Conservation (phyloP, 1,139 yeast species). For the Yamadazyma dushanensis region DNA sequence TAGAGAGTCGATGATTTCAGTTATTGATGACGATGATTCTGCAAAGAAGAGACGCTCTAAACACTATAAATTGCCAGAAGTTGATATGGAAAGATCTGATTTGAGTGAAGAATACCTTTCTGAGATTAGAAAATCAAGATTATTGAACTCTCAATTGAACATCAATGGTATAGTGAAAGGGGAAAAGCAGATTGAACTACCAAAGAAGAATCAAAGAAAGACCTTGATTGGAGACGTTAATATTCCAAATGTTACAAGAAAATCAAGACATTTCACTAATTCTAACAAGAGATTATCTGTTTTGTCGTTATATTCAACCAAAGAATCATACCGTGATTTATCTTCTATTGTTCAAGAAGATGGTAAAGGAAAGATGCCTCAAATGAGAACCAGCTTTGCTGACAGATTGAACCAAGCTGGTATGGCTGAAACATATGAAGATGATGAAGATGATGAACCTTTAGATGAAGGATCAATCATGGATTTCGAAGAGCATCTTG, state of each 20-base stretch:
- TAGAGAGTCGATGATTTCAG: slow-evolving; percentile 43
- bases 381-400: slow-evolving; percentile 45
- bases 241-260: slow-evolving; percentile 70
- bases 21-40: slow-evolving; percentile 21
- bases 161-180: slow-evolving; percentile 30
- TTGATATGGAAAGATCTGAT: slow-evolving; percentile 36
- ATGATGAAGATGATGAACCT: slow-evolving; percentile 31
- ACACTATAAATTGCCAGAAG: slow-evolving; percentile 39
- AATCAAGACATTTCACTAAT: slow-evolving; percentile 60
- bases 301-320: slow-evolving; percentile 67
- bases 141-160: slow-evolving; percentile 45
- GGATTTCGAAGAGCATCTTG: slow-evolving; percentile 46
- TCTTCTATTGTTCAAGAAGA: slow-evolving; percentile 49
- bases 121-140: slow-evolving; percentile 45
- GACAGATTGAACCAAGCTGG: slow-evolving; percentile 45
- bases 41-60: slow-evolving; percentile 14
- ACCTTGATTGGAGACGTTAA: slow-evolving; percentile 58
- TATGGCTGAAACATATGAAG: slow-evolving; percentile 27
- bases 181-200: slow-evolving; percentile 18
- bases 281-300: slow-evolving; percentile 70
- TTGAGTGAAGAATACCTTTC: slow-evolving; percentile 47
- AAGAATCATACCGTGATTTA: slow-evolving; percentile 62
- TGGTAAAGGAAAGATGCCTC: slow-evolving; percentile 28
- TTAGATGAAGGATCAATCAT: slow-evolving; percentile 40
- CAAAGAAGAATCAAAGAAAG: slow-evolving; percentile 23